Evolutionary conservation across 495 filamentous ascomycete species (phyloP).

Genomic region (Aspergillus sparsus): DNA sequence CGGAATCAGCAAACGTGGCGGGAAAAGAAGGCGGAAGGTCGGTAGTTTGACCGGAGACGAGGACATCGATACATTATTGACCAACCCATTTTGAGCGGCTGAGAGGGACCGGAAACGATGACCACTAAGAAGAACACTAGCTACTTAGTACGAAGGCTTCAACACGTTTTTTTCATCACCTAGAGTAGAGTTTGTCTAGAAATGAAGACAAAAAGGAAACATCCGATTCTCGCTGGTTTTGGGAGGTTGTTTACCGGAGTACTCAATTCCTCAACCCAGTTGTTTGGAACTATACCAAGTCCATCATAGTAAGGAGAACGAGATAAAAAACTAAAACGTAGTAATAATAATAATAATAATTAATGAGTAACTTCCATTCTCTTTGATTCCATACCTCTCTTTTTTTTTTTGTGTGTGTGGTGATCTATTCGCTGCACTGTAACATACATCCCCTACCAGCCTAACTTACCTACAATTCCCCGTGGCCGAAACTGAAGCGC

Average conservation of each 20-base stretch:
- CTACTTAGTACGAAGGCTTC: no score
- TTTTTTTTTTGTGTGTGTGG: neutral
- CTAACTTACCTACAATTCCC: neutral
- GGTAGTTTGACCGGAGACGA: slow-evolving; percentile 11
- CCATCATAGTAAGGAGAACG: neutral
- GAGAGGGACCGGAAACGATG: neutral
- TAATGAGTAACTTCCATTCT: neutral
- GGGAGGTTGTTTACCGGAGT: neutral
- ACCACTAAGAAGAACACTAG: no score
- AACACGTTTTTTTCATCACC: no score
- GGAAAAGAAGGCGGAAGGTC: slow-evolving; percentile 17
- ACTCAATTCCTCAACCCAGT: neutral
- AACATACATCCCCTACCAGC: no score
- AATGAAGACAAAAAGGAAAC: neutral
- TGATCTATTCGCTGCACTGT: no score
- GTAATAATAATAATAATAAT: no score
- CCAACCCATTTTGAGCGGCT: neutral
- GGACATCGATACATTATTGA: neutral
- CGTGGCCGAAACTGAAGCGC: slow-evolving; percentile 13
- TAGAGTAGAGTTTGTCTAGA: neutral
- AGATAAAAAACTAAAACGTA: no score
- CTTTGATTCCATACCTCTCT: neutral
- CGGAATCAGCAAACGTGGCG: slow-evolving; percentile 9
- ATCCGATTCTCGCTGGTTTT: slow-evolving; percentile 13
- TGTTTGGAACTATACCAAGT: slow-evolving; percentile 1